Conservation (phyloP, 2,329 filamentous ascomycete species). For the Aspergillus felis region DNA sequence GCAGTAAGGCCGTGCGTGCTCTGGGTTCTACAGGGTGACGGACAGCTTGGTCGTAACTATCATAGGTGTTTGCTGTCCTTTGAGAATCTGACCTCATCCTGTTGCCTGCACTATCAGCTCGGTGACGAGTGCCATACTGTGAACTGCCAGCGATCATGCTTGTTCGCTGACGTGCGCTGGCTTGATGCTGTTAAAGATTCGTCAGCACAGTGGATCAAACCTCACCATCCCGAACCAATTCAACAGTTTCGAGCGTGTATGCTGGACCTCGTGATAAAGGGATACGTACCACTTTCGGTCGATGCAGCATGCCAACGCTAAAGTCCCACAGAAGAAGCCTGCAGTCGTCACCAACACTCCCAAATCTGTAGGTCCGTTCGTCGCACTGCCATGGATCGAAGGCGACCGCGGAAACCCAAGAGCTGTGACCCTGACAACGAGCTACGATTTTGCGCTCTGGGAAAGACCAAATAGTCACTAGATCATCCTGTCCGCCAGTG, state of each 20-base stretch:
- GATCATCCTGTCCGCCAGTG: conserved; percentile 91
- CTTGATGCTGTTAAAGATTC: conserved; percentile 26
- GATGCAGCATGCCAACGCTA: conserved; percentile 90
- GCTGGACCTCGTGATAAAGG: not conserved
- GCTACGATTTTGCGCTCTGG: conserved; percentile 80
- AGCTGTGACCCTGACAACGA: conserved; percentile 90
- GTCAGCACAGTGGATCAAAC: conserved; percentile 4
- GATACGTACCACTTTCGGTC: conserved; percentile 72
- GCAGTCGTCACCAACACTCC: conserved; percentile 92
- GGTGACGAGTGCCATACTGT: conserved; percentile 50
- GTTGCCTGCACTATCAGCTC: conserved; percentile 58
- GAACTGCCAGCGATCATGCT: conserved; percentile 28
- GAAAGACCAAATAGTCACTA: conserved; percentile 93
- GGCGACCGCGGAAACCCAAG: conserved; percentile 88
- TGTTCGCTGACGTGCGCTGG: conserved; percentile 35
- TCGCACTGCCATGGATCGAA: conserved; percentile 98
- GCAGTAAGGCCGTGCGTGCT: conserved; percentile 76
- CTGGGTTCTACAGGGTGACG: conserved; percentile 83
- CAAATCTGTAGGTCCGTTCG: conserved; percentile 90
- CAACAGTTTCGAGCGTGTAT: not conserved
- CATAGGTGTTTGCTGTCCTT: conserved; percentile 46
- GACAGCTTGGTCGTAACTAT: conserved; percentile 56
- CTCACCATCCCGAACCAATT: no score
- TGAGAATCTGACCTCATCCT: conserved; percentile 70
- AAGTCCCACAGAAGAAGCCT: conserved; percentile 94